Base-by-base conservation (phyloP, 306 rosid species). In the Aeschynomene evenia region DNA sequence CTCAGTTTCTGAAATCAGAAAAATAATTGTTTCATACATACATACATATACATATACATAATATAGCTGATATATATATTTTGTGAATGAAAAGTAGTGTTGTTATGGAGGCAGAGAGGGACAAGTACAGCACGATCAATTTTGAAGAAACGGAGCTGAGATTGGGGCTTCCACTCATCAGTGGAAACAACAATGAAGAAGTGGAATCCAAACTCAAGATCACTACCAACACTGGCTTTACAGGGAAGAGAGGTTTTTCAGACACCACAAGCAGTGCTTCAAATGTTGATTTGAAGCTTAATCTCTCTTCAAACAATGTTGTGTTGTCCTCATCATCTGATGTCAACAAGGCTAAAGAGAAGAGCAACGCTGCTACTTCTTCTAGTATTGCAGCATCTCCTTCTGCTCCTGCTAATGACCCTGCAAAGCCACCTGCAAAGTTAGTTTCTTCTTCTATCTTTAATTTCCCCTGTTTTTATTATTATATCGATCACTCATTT, bases 141-240 rank as follows among this genome's bases (percentile, higher is more conserved):
- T 90, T 90, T 1, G 96, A 90, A 54, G 96, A 85, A 46, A 90
- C 96, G 4, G 96, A 90, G 70, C 33, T 90, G 20, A 83, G 96
- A n/a, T 85, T 90, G 2, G 98, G 98, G 2, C 58, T 94, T 18
- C 96, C 98, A 84, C 48, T 24, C 39, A 16, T 5, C 37, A 0
- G 4, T 28, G 31, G 31, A 28, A 28, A 28, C 5, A 28, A 28
- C 5, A 28, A 4, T 4, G 31, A 28, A 52, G 69, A 74, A 6
- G 66, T 26, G 9, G 83, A 81, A 43, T 22, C 55, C 36, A 2
- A 15, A 0, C 20, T 49, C 45, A 78, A 37, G 43, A 50, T 3
- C 64, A 10, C 45, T n/a, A n/a, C n/a, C n/a, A n/a, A n/a, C n/a
- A n/a, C n/a, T n/a, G n/a, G n/a, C 4, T 19, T 43, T 3, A 14